Conservation (phyloP, 345 rosid genomes). For the Dovyalis caffra region DNA sequence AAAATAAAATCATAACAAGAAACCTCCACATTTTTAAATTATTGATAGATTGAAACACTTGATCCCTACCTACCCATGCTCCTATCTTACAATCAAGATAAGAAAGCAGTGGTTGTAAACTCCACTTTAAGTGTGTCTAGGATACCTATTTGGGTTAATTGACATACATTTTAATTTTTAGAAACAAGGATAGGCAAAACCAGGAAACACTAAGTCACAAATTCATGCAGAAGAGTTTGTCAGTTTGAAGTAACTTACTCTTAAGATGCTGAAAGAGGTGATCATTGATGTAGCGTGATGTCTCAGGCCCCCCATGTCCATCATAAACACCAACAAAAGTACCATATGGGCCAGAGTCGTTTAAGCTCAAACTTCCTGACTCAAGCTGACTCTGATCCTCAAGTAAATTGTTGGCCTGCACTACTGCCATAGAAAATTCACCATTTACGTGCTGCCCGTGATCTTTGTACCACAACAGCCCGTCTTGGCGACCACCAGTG, state of each 20-base stretch:
- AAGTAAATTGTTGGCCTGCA: slow-evolving; percentile 84
- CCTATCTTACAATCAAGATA: neutral
- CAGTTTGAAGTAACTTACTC: slow-evolving; percentile 41
- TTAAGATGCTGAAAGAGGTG: slow-evolving; percentile 78
- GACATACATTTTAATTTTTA: neutral
- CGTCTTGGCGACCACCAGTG: slow-evolving; percentile 74
- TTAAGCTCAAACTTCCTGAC: slow-evolving; percentile 66
- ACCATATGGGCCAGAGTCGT: slow-evolving; percentile 66
- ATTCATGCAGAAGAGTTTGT: neutral
- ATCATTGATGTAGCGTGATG: slow-evolving; percentile 69
- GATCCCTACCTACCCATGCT: neutral
- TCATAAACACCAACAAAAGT: slow-evolving; percentile 89
- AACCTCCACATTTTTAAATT: neutral
- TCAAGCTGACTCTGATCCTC: slow-evolving; percentile 94
- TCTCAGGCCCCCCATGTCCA: slow-evolving; percentile 93
- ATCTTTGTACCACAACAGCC: slow-evolving; percentile 79
- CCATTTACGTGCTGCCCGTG: slow-evolving; percentile 70
- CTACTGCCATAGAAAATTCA: slow-evolving; percentile 93
- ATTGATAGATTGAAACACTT: neutral
- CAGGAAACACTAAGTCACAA: slow-evolving; percentile 12
- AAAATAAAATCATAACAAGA: neutral
- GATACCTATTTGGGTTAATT: neutral
- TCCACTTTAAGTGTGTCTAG: neutral
- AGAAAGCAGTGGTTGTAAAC: neutral
- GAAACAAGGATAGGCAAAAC: neutral